A percentile compares a stretch with the other conserved stretches of the same genome.
Evolutionary conservation across 2,329 filamentous ascomycete species (phyloP).

Genomic region (Colletotrichum sp.): DNA sequence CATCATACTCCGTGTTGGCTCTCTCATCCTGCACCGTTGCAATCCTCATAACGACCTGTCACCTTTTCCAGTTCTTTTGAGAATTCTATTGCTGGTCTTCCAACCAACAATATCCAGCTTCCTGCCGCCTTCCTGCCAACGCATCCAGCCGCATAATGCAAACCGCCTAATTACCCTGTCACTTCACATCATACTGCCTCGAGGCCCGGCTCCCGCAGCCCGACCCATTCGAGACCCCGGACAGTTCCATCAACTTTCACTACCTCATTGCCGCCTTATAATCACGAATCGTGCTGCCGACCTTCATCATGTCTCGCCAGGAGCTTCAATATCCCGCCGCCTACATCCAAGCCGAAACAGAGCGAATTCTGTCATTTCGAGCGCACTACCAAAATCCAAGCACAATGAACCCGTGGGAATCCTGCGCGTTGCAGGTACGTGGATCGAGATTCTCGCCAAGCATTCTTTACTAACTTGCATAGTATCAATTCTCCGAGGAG

Average conservation of each 20-base stretch:
- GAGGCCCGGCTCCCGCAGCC: neutral
- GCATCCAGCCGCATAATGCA: conserved; percentile 6
- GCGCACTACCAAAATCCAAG: conserved; percentile 2
- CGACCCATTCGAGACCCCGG: neutral
- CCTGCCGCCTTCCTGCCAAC: neutral
- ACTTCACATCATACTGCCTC: neutral
- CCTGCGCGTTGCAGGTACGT: conserved; percentile 37
- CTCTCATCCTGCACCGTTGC: neutral
- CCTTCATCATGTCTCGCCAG: neutral
- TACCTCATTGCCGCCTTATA: neutral
- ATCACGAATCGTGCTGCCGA: neutral
- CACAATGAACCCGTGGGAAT: conserved; percentile 40
- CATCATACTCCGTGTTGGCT: neutral
- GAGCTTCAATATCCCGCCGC: neutral
- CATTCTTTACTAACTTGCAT: neutral
- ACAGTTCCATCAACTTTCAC: neutral
- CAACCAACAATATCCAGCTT: neutral
- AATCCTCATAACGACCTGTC: neutral
- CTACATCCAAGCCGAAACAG: neutral
- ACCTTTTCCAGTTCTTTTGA: neutral
- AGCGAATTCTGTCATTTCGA: conserved; percentile 11
- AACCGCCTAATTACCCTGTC: conserved; percentile 2
- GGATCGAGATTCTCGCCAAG: no score
- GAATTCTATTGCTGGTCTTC: neutral
- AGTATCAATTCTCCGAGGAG: conserved; percentile 31